Base-by-base conservation (phyloP, 176 grass and related monocot species). In the Secale cereale region DNA sequence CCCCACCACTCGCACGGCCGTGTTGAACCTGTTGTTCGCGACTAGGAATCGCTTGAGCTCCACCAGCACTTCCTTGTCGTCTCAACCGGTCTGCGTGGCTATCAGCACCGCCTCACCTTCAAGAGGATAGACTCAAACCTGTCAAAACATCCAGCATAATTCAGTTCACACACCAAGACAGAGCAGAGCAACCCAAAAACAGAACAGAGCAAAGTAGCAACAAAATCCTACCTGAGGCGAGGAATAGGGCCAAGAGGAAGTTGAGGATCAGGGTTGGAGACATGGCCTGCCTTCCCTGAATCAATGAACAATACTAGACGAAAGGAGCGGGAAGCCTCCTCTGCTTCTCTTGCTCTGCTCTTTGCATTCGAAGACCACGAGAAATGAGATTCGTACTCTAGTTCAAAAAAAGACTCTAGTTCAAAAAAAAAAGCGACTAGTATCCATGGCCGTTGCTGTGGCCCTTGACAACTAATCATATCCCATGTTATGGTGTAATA, bases 41-140 rank as follows among this genome's bases (percentile, higher is more conserved):
- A 76, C 72, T 5, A 95, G 86, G 85, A 93, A 91, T n/a, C 40
- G 71, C 82, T 98, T 91, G 15, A 98, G 86, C 39, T 94, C 82
- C 4, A 93, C 9, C 28, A 97, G 66, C 35, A 97, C 92, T 72
- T 85, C 88, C 80, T 77, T 94, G 59, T 97, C 95, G 8, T n/a
- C 37, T 7, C 6, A 69, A 17, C 32, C 15, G 39, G 13, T 48
- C 41, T 81, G 78, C 3, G 81, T 65, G 8, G 20, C 65, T 10
- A 12, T 3, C 72, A 50, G 3, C 78, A 25, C 79, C 46, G 40
- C 71, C 74, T 85, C 60, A 22, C 73, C 92, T 94, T 76, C 54
- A 75, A 77, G 15, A 56, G 4, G 2, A 22, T 7, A 16, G 10
- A 15, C 85, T 43, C 26, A 7, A 78, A 23, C 17, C 48, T 65